Percentiles rank a stretch among this genome's conserved stretches.
Evolutionary conservation across 257 asterid species (phyloP).

Genomic region (Fraxinus cuspidata): DNA sequence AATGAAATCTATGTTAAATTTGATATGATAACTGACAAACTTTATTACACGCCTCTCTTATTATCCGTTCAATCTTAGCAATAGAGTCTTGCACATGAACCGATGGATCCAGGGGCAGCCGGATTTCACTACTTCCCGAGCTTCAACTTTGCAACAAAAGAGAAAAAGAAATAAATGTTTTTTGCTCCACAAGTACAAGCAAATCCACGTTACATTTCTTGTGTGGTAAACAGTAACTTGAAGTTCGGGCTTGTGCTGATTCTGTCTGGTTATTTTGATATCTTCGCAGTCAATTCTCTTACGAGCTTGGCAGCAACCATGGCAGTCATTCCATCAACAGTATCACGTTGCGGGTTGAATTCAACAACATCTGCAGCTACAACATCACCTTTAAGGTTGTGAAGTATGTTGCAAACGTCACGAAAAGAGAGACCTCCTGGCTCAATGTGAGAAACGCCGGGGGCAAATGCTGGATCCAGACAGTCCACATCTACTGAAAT

Average conservation of each 20-base stretch:
- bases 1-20: too few species aligned
- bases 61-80: too few species aligned
- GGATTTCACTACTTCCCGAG: background rate
- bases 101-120: background rate
- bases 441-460: slow-evolving; percentile 97
- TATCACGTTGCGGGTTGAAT: slow-evolving; percentile 96
- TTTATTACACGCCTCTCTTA: too few species aligned
- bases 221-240: background rate
- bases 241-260: slow-evolving; percentile 9
- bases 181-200: background rate
- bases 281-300: slow-evolving; percentile 87
- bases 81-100: background rate
- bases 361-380: slow-evolving; percentile 98
- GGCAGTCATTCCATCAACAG: slow-evolving; percentile 97
- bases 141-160: background rate
- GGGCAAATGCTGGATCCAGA: slow-evolving; percentile 98
- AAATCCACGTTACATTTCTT: background rate
- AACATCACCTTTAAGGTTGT: slow-evolving; percentile 83
- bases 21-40: too few species aligned
- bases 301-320: slow-evolving; percentile 98
- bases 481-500: slow-evolving; percentile 85
- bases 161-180: background rate
- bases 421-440: slow-evolving; percentile 99
- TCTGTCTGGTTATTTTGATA: slow-evolving; percentile 56
- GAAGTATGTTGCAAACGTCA: slow-evolving; percentile 89